A percentile compares a stretch with the other conserved stretches of the same genome.
phyloP scores from a whole-genome alignment of 192 early-diverging fungal genomes.

The Entomortierella parvispora region DNA sequence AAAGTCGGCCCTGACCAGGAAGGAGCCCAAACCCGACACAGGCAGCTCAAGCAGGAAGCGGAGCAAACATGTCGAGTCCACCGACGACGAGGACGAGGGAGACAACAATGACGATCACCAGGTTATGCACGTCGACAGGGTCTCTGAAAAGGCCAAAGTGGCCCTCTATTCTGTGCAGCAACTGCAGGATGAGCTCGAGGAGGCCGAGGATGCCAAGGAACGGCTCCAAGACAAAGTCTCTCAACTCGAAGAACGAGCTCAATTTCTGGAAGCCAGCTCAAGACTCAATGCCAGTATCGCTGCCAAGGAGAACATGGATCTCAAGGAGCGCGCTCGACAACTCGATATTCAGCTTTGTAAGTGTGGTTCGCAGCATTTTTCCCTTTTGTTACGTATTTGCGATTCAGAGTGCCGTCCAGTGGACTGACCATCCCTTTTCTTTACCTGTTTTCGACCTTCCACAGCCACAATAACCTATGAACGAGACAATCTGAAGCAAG shows the following conservation, averaged over 20 bases:
- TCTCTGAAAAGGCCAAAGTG: no score
- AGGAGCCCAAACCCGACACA: no score
- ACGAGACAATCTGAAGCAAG: no score
- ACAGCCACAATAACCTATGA: no score
- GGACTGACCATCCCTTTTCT: background rate
- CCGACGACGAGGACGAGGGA: no score
- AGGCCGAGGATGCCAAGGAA: constrained; percentile 12
- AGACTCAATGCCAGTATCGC: constrained; percentile 32
- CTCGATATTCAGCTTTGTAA: constrained; percentile 48
- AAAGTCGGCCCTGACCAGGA: no score
- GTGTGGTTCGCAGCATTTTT: background rate
- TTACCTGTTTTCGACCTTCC: background rate
- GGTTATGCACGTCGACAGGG: no score
- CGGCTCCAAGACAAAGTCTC: constrained; percentile 16
- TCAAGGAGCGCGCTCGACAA: constrained; percentile 36
- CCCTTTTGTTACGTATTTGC: no score
- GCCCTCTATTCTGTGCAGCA: constrained; percentile 10
- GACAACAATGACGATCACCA: no score
- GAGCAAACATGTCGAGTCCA: no score
- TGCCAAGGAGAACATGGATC: constrained; percentile 36
- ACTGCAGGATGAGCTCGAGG: constrained; percentile 30
- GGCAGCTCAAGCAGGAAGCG: no score
- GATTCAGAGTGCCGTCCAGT: no score
- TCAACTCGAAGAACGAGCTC: constrained; percentile 31
- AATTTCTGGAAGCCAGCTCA: constrained; percentile 36